These are phyloP conservation scores for Phytophthora fragariaefolia DNA, from an alignment of 352 stramenopile genomes.

Conservation along the genomic window DNA sequence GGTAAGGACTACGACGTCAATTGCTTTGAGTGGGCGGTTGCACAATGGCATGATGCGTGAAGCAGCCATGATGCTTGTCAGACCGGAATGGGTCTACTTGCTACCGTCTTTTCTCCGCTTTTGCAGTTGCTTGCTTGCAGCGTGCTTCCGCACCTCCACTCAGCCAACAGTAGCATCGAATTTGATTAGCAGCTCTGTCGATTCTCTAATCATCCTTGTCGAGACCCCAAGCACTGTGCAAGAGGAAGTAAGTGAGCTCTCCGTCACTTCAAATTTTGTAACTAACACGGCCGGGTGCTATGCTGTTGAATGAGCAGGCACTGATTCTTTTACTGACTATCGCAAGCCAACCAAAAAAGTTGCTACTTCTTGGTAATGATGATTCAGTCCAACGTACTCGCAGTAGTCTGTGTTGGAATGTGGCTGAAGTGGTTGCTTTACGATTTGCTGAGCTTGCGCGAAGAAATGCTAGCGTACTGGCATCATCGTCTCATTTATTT, in stretches of 20 bases:
- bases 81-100: slow-evolving; percentile 50
- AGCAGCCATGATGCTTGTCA: slow-evolving; percentile 37
- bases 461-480: slow-evolving; percentile 45
- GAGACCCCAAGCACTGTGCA: slow-evolving; percentile 46
- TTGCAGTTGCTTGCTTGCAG: slow-evolving; percentile 59
- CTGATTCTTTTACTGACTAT: slow-evolving; percentile 74
- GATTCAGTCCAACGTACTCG: slow-evolving; percentile 40
- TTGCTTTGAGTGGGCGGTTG: slow-evolving; percentile 48
- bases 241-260: slow-evolving; percentile 57
- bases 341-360: slow-evolving; percentile 66
- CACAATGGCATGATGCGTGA: slow-evolving; percentile 43
- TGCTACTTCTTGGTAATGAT: slow-evolving; percentile 55
- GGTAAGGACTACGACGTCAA: slow-evolving; percentile 48
- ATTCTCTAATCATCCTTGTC: slow-evolving; percentile 47
- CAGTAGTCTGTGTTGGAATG: slow-evolving; percentile 63
- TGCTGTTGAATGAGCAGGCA: slow-evolving; percentile 40
- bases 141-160: slow-evolving; percentile 50
- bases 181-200: slow-evolving; percentile 48
- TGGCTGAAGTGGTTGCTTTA: slow-evolving; percentile 60
- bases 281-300: not conserved
- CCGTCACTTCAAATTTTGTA: not conserved
- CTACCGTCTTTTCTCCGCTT: slow-evolving; percentile 60
- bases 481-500: slow-evolving; percentile 74
- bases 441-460: slow-evolving; percentile 54
- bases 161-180: slow-evolving; percentile 41